phyloP scores from a whole-genome alignment of 305 asterid genomes.

The Fraxinus albicans region DNA sequence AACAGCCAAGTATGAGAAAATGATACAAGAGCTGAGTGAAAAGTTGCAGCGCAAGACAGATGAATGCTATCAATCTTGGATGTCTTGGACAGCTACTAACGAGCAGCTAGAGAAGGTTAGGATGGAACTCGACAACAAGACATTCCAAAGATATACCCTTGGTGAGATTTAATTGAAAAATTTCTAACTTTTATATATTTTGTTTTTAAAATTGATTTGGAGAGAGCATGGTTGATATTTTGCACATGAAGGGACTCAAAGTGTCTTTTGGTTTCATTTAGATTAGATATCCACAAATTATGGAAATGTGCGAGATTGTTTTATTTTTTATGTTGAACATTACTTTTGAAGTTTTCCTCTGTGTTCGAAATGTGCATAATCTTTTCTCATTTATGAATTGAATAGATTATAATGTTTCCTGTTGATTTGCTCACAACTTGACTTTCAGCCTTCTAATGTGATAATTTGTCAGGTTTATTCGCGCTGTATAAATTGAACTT shows the following conservation, averaged over 20 bases:
- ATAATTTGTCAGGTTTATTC: neutral
- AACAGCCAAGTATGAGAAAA: constrained; percentile 73
- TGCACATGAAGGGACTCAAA: neutral
- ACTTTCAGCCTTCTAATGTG: neutral
- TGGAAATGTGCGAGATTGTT: neutral
- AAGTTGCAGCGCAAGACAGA: constrained; percentile 73
- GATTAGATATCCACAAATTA: neutral
- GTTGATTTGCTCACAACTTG: neutral
- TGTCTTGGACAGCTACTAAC: constrained; percentile 81
- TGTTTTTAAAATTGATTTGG: neutral
- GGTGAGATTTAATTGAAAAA: constrained; percentile 46
- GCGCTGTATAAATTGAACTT: neutral
- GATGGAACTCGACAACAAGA: constrained; percentile 91
- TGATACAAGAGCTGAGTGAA: constrained; percentile 69
- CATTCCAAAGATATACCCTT: constrained; percentile 65
- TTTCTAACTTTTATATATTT: constrained; percentile 11
- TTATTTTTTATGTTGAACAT: neutral
- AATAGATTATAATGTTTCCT: neutral
- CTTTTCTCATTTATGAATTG: neutral
- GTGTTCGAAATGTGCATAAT: neutral
- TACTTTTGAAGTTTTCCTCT: neutral
- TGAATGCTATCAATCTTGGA: constrained; percentile 97
- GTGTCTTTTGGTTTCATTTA: neutral
- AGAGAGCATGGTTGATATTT: neutral
- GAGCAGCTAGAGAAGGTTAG: constrained; percentile 79